These are phyloP conservation scores for Grosmannia huntii DNA, from an alignment of 2,329 filamentous ascomycete genomes.

Conservation along the genomic window DNA sequence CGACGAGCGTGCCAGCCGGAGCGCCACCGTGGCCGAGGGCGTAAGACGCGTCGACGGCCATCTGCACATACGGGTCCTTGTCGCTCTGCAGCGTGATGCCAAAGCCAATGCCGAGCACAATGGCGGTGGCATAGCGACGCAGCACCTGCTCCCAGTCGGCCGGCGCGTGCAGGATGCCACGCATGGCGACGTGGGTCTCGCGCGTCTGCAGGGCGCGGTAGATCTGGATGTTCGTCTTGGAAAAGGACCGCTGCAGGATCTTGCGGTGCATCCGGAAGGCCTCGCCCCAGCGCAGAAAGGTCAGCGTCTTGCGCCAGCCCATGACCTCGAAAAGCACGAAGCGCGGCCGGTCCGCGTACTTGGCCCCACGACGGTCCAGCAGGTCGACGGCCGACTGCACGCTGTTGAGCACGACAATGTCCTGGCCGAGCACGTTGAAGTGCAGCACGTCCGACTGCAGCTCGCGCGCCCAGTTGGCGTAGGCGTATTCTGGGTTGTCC, in stretches of 20 bases:
- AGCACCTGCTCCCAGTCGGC: conserved; percentile 24
- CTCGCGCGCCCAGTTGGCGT: conserved; percentile 12
- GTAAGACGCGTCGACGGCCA: conserved; percentile 16
- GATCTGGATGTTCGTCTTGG: conserved; percentile 22
- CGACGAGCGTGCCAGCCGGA: conserved; percentile 9
- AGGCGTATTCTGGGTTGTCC: conserved; percentile 10
- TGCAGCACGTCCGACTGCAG: conserved; percentile 17
- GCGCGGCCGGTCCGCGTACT: conserved; percentile 24
- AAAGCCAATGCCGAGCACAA: conserved; percentile 30
- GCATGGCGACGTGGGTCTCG: conserved; percentile 19
- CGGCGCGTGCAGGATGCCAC: conserved; percentile 19
- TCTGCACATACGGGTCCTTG: conserved; percentile 26
- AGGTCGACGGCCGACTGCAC: conserved; percentile 24
- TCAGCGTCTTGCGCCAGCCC: conserved; percentile 29
- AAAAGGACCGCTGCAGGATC: conserved; percentile 20
- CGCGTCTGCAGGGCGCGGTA: conserved; percentile 12
- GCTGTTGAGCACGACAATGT: conserved; percentile 25
- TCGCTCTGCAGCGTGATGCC: conserved; percentile 25
- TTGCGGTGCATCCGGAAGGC: conserved; percentile 27
- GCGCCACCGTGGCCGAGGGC: conserved; percentile 11
- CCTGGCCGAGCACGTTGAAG: conserved; percentile 23
- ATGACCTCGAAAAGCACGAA: conserved; percentile 25
- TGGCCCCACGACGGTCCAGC: conserved; percentile 24
- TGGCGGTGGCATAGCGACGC: conserved; percentile 25
- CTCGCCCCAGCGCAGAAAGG: conserved; percentile 26